phyloP scores from a whole-genome alignment of 257 asterid species.

The Coffea canephora region DNA sequence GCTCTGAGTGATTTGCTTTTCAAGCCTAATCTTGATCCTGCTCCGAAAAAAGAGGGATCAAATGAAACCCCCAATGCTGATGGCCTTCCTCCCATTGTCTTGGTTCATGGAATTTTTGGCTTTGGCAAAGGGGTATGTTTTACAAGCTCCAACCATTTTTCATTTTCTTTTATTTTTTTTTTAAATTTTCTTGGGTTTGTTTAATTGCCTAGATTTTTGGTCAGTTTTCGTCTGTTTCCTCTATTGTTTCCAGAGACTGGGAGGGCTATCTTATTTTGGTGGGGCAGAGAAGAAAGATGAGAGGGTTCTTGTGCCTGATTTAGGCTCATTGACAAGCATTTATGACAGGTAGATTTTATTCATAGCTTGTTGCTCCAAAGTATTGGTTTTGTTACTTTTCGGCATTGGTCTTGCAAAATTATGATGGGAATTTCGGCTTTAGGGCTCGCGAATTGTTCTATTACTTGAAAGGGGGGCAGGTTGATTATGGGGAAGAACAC shows the following conservation, averaged over 20 bases:
- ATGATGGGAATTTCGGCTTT: conserved; percentile 33
- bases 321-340: conserved; percentile 81
- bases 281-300: conserved; percentile 99
- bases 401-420: conserved; percentile 15
- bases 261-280: conserved; percentile 89
- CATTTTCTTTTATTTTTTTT: neutral
- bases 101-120: conserved; percentile 96
- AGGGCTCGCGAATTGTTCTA: conserved; percentile 97
- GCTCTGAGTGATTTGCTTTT: conserved; percentile 57
- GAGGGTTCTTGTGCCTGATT: conserved; percentile 93
- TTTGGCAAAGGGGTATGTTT: conserved; percentile 93
- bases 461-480: conserved; percentile 93
- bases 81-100: conserved; percentile 89
- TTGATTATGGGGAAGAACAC: conserved; percentile 95
- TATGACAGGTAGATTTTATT: conserved; percentile 52
- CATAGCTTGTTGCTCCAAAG: neutral
- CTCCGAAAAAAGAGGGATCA: conserved; percentile 38
- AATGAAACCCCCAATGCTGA: conserved; percentile 31
- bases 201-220: conserved; percentile 1
- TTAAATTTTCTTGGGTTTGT: neutral
- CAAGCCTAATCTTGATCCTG: conserved; percentile 49
- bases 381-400: conserved; percentile 5
- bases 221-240: neutral
- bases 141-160: neutral
- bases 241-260: conserved; percentile 58